Conservation (phyloP, 257 asterid genomes). For the Dorcoceras hygrometricum region DNA sequence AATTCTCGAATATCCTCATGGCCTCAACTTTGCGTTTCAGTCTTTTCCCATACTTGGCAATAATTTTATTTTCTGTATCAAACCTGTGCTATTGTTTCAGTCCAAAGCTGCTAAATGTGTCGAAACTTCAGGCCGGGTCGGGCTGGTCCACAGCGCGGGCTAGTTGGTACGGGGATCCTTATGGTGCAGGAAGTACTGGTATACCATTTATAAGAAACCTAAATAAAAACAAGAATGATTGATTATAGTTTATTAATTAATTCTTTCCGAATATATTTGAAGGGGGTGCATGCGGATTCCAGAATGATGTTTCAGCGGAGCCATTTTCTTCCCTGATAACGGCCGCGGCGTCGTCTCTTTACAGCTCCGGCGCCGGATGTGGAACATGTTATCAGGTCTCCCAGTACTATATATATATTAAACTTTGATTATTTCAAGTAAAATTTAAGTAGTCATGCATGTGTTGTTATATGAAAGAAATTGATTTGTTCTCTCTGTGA, state of each 20-base stretch:
- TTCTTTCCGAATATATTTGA: not conserved
- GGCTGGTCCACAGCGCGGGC: slow-evolving; percentile 73
- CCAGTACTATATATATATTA: no score
- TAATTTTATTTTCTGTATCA: slow-evolving; percentile 29
- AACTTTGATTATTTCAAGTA: not conserved
- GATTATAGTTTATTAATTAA: no score
- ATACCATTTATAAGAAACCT: slow-evolving; percentile 5
- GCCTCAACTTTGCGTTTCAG: slow-evolving; percentile 21
- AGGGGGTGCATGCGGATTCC: slow-evolving; percentile 93
- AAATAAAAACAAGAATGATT: no score
- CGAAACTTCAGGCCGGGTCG: slow-evolving; percentile 33
- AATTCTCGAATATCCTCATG: slow-evolving; percentile 26
- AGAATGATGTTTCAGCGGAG: slow-evolving; percentile 50
- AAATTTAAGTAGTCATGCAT: not conserved
- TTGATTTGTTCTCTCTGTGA: not conserved
- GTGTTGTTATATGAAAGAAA: not conserved
- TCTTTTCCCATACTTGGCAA: slow-evolving; percentile 29
- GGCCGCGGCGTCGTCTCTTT: slow-evolving; percentile 68
- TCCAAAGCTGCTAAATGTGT: slow-evolving; percentile 44
- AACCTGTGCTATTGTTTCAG: slow-evolving; percentile 48
- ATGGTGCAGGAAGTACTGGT: slow-evolving; percentile 87
- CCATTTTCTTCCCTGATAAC: slow-evolving; percentile 73
- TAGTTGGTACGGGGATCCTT: slow-evolving; percentile 83
- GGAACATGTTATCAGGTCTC: slow-evolving; percentile 78
- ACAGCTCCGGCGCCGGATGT: slow-evolving; percentile 60